phyloP scores from a whole-genome alignment of 306 rosid genomes.

The Abrus precatorius region DNA sequence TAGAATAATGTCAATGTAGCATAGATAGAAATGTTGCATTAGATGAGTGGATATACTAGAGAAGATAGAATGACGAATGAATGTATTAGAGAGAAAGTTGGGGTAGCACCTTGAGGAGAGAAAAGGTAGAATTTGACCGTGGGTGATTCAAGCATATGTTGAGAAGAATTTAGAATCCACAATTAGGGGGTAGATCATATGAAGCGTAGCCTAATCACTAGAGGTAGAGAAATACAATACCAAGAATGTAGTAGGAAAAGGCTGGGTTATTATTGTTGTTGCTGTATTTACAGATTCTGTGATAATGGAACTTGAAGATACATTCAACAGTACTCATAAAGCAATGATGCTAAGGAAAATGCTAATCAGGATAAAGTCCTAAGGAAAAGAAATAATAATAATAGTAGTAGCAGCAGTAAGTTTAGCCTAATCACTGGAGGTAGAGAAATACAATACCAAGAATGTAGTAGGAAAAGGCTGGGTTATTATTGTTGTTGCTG shows the following conservation, averaged over 20 bases:
- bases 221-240: neutral
- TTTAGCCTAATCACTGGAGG: too few relatives aligned
- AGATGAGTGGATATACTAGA: neutral
- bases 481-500: neutral
- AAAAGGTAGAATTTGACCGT: neutral
- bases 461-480: neutral
- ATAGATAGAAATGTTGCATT: neutral
- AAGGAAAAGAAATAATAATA: neutral
- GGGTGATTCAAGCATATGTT: neutral
- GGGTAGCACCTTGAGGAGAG: neutral
- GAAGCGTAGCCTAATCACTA: neutral
- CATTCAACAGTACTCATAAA: conserved; percentile 10
- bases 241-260: neutral
- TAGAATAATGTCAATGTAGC: neutral
- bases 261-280: neutral
- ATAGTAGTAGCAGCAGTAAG: neutral
- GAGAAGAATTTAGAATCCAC: neutral
- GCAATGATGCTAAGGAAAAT: conserved; percentile 36
- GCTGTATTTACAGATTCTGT: conserved; percentile 5
- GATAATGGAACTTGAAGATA: conserved; percentile 13
- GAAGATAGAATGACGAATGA: neutral
- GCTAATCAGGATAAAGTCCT: neutral
- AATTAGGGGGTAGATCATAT: neutral
- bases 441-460: neutral
- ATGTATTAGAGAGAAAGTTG: neutral